Evolutionary conservation across 139 green algal genomes (phyloP), one percentile per base, ranked within the genome.

Genomic region (Nannochloris sp.): DNA sequence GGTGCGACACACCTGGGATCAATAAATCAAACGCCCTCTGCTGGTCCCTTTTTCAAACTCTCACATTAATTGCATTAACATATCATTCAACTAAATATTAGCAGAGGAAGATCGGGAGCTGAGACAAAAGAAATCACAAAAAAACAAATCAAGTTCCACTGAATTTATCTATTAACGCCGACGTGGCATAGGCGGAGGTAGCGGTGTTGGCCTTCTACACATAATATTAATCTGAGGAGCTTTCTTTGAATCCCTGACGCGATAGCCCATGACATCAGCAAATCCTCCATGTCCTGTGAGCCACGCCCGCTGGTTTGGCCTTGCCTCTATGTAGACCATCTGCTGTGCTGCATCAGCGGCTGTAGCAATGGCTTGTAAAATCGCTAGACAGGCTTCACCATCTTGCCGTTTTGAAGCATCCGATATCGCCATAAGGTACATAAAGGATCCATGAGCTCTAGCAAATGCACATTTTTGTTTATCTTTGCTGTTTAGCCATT

Each of bases 401-500:
- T 19, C 19, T 19, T 51, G 42, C 42, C 19, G 19, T 27, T 19
- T 27, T 6, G 61, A 46, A 4, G 37, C 38, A 24, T 10, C 12
- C 10, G 15, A 48, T 19, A 59, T 23, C 12, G 63, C 63, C 3
- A 33, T 34, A n/a, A 70, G 31, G 63, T 70, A 51, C 6, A 64
- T n/a, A 19, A 70, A 70, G 23, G 63, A 54, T 12, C 63, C 63
- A 33, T 70, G 63, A 31, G n/a, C 25, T 4, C 39, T 24, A 2
- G 12, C 4, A 36, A 70, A 70, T 1, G 63, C 63, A 4, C 54
- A 37, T 34, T 64, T 70, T 33, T 70, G 63, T 30, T 35, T 45
- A 31, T 70, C 63, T 19, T 19, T 51, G 42, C 42, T 51, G 42
- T 51, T 19, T 19, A 19, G 19, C 19, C 19, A 51, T 19, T 51